Base-by-base conservation (phyloP, 371 early-diverging fungal species). In the Mortierella sp. region DNA sequence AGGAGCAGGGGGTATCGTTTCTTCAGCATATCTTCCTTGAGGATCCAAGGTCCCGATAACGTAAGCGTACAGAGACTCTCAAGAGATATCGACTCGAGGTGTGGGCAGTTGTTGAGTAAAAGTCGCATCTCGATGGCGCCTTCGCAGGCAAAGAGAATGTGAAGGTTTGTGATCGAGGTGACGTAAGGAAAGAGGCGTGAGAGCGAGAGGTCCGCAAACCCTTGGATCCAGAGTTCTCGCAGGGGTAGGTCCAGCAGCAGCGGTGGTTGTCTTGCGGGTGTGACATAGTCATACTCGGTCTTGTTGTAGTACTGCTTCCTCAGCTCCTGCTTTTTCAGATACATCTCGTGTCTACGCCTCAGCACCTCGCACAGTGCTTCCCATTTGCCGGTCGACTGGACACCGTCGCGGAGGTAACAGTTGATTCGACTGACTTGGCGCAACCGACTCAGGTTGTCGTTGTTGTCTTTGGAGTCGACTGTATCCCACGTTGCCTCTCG, bases 401-500 rank as follows among this genome's bases (percentile, higher is more conserved):
- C 10, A 19, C 64, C 64, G 6, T 64, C 64, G 6, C 37, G 34
- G 37, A 64, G 64, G 21, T 64, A 64, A 21, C 64, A 64, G 21
- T 64, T 64, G 37, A 64, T 64, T 34, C 37, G 64, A 21, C 64
- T 64, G 21, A 21, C 64, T 64, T 37, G 19, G 19, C 21, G 37
- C 8, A 64, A 37, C 37, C 21, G 37, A 19, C 19, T 64, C 34
- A 19, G 31, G 59, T 28, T 19, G 11, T 64, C 61, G 1, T 61
- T 8, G 11, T 37, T 21, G 37, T 37, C 21, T 34, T 37, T 37
- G 6, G 4, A 34, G 1, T 64, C 37, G 37, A 19, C 21, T 11
- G 64, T 21, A 64, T 64, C 64, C 64, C 64, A 64, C 4, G 21
- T 64, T 19, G 37, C 64, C 64, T 64, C 64, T 64, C 64, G 64